Evolutionary conservation across 2,329 filamentous ascomycete species (phyloP).

Genomic region (Tolypocladium inflatum): DNA sequence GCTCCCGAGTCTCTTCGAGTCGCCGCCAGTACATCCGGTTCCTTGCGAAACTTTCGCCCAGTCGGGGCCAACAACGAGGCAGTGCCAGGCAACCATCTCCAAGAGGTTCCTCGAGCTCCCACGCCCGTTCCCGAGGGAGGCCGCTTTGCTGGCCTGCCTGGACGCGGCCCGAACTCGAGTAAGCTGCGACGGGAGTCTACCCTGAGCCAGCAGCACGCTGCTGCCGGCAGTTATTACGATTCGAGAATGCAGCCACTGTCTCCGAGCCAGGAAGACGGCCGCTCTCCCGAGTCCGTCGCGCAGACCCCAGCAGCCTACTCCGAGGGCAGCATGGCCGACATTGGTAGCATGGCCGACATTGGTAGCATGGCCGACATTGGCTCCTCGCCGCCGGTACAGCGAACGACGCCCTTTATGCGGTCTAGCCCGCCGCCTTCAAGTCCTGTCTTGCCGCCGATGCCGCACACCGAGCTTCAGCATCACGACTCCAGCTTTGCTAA

Average conservation of each 20-base stretch:
- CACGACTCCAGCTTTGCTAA: conserved; percentile 81
- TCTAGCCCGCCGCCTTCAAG: conserved; percentile 68
- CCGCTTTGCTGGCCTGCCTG: conserved; percentile 14
- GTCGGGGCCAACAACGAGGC: conserved; percentile 42
- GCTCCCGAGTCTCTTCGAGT: conserved; percentile 75
- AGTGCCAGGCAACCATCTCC: conserved; percentile 42
- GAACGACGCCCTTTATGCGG: conserved; percentile 42
- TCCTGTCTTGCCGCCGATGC: conserved; percentile 60
- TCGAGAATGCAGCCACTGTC: conserved; percentile 26
- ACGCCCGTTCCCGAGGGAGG: conserved; percentile 57
- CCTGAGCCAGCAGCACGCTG: conserved; percentile 40
- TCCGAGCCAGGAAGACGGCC: conserved; percentile 37
- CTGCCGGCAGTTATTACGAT: conserved; percentile 31
- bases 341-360: conserved; percentile 77
- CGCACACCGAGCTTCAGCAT: conserved; percentile 42
- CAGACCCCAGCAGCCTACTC: conserved; percentile 43
- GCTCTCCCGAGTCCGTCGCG: conserved; percentile 44
- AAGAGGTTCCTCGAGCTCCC: conserved; percentile 66
- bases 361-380: conserved; percentile 74
- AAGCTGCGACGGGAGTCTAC: conserved; percentile 51
- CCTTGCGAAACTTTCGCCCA: conserved; percentile 75
- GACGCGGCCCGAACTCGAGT: conserved; percentile 20
- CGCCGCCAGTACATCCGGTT: conserved; percentile 83
- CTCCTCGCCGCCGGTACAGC: conserved; percentile 79
- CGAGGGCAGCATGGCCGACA: conserved; percentile 65